Evolutionary conservation across 306 rosid genomes (phyloP).

Genomic region (peach (Prunus persica)): DNA sequence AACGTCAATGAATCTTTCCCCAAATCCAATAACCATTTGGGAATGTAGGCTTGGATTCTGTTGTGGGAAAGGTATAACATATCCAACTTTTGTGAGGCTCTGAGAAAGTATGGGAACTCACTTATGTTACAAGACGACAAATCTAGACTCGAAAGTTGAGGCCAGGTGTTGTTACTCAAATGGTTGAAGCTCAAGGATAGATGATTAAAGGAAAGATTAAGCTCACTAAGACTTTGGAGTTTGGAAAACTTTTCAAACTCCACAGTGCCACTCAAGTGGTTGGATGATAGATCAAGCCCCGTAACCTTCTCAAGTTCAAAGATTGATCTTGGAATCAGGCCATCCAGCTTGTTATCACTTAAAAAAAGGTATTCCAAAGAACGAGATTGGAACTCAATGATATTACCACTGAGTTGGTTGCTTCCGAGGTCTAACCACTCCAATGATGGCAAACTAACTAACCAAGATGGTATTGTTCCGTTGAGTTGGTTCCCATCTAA

Average conservation of each 20-base stretch:
- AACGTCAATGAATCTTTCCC: not conserved
- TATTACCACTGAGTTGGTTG: not conserved
- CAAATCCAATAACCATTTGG: not conserved
- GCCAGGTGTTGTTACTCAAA: no score
- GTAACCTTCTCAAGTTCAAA: not conserved
- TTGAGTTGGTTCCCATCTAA: not conserved
- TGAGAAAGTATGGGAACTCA: conserved; percentile 1
- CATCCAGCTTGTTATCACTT: not conserved
- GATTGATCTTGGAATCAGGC: not conserved
- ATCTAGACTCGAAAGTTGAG: not conserved
- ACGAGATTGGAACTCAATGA: not conserved
- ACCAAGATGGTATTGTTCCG: conserved; percentile 21
- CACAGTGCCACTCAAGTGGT: not conserved
- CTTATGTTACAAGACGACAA: conserved; percentile 5
- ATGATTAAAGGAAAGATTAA: not conserved
- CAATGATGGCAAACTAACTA: conserved; percentile 9
- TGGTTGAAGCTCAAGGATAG: not conserved
- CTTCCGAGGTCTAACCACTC: fast-evolving
- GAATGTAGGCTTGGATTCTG: no score
- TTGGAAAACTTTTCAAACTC: not conserved
- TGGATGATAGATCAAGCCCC: not conserved
- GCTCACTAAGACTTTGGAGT: not conserved
- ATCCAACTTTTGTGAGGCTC: fast-evolving
- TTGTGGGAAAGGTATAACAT: no score
- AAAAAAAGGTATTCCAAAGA: not conserved